Evolutionary conservation across 352 stramenopile species (phyloP), one percentile per base, ranked within the genome.

Genomic region (Phytophthora tentaculata): DNA sequence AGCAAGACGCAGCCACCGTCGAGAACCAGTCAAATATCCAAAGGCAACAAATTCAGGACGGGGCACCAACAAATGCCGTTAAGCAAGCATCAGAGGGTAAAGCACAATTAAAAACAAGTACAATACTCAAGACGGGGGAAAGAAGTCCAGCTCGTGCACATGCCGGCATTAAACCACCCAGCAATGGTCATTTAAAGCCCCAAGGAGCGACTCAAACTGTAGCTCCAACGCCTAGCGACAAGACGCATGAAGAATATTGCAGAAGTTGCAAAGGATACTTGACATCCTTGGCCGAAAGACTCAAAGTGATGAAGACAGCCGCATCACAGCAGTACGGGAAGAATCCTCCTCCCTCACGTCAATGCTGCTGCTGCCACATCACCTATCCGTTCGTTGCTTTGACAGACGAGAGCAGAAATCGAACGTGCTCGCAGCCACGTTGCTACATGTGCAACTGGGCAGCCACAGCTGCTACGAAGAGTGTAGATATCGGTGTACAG

Each of bases 381-480:
- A 67, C 64, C 0, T 71, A 71, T n/a, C 64, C 56, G 4, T 20
- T 71, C 4, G 41, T 52, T 14, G 50, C 57, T 29, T 19, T 71
- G 14, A 71, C 56, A 14, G 43, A 67, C 29, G 50, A 67, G 35
- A 71, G 57, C 50, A 66, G 32, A 53, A 41, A 9, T 14, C 51
- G 5, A 23, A n/a, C 22, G n/a, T 61, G 35, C 47, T 16, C 14
- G 9, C 7, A 62, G 32, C 56, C 64, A 5, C 56, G 56, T 45
- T 71, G 64, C 51, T 67, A 67, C 41, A 66, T 62, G 64, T 71
- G 64, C 39, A 66, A 65, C 39, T 70, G 63, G 55, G 24, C 56
- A 9, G 28, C 14, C n/a, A 63, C 13, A 54, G 22, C 35, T 14
- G 44, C 26, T 17, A 44, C 49, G 39, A 61, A 60, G 9, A 22